phyloP scores from a whole-genome alignment of 2,329 filamentous ascomycete genomes.

The Dothidotthia symphoricarpi region DNA sequence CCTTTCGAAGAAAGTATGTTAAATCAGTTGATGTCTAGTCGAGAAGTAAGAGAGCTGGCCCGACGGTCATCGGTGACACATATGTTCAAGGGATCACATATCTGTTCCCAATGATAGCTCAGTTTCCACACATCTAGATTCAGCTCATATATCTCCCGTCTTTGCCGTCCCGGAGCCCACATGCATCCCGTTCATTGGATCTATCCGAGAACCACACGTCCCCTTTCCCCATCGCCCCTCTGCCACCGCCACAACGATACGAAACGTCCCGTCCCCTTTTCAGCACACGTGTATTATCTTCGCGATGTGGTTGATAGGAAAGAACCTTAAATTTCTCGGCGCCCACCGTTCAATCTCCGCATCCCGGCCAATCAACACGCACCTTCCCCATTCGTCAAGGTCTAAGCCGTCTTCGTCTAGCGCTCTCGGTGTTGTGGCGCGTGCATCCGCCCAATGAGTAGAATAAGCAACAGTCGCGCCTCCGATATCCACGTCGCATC shows the following conservation, averaged over 20 bases:
- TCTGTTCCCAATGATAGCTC: too few relatives aligned
- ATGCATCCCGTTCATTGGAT: background rate
- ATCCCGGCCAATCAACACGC: background rate
- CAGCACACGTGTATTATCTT: background rate
- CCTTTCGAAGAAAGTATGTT: too few relatives aligned
- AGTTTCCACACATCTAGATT: too few relatives aligned
- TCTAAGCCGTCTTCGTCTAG: background rate
- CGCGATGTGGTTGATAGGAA: constrained; percentile 1
- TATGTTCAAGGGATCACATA: too few relatives aligned
- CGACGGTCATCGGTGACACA: too few relatives aligned
- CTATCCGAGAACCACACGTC: background rate
- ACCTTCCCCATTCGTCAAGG: background rate
- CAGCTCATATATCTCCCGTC: too few relatives aligned
- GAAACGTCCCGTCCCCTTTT: background rate
- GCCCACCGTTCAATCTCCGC: constrained; percentile 1
- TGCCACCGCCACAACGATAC: background rate
- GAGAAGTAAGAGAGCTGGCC: too few relatives aligned
- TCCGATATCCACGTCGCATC: too few relatives aligned
- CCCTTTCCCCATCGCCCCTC: too few relatives aligned
- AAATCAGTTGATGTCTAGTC: too few relatives aligned
- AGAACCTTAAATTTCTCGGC: background rate
- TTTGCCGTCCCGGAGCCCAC: background rate
- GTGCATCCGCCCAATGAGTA: background rate
- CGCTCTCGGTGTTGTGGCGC: background rate
- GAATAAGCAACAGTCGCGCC: too few relatives aligned